A percentile compares a stretch with the other conserved stretches of the same genome.
Conservation (phyloP, 352 stramenopile species). For the Pythium scleroteichum region DNA sequence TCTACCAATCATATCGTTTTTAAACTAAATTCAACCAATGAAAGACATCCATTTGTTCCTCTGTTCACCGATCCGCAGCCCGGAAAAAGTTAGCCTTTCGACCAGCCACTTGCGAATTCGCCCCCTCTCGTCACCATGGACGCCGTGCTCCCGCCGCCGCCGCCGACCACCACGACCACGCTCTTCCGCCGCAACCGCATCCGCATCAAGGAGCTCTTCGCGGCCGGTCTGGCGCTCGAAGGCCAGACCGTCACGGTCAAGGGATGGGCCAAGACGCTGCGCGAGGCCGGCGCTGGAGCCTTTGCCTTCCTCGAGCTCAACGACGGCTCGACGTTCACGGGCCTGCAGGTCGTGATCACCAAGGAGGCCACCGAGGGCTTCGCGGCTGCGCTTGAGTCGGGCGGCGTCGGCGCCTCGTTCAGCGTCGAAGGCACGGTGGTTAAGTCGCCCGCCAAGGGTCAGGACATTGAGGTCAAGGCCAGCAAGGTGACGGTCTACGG, state of each 20-base stretch:
- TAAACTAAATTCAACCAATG: conserved; percentile 10
- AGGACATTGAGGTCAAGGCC: conserved; percentile 93
- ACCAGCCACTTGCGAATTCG: conserved; percentile 16
- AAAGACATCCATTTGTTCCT: neutral
- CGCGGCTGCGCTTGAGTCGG: conserved; percentile 67
- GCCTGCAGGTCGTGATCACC: conserved; percentile 89
- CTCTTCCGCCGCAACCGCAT: conserved; percentile 84
- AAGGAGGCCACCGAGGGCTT: conserved; percentile 80
- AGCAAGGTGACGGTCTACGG: conserved; percentile 84
- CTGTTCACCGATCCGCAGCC: neutral
- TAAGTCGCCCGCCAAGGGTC: conserved; percentile 86
- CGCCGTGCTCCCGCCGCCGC: conserved; percentile 47
- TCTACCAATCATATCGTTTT: too few relatives aligned
- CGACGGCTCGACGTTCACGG: conserved; percentile 90
- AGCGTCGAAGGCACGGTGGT: conserved; percentile 85
- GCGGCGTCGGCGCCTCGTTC: conserved; percentile 86
- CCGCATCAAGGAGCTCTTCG: conserved; percentile 83
- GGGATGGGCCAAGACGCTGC: conserved; percentile 93
- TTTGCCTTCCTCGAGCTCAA: conserved; percentile 96
- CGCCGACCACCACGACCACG: conserved; percentile 47
- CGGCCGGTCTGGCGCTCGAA: conserved; percentile 57
- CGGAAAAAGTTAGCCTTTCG: neutral
- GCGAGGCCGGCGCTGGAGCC: conserved; percentile 85
- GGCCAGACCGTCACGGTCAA: conserved; percentile 91
- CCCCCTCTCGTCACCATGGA: conserved; percentile 21